Evolutionary conservation across 768 basidiomycete species (phyloP).

Genomic region (Amanita pseudoporphyria): DNA sequence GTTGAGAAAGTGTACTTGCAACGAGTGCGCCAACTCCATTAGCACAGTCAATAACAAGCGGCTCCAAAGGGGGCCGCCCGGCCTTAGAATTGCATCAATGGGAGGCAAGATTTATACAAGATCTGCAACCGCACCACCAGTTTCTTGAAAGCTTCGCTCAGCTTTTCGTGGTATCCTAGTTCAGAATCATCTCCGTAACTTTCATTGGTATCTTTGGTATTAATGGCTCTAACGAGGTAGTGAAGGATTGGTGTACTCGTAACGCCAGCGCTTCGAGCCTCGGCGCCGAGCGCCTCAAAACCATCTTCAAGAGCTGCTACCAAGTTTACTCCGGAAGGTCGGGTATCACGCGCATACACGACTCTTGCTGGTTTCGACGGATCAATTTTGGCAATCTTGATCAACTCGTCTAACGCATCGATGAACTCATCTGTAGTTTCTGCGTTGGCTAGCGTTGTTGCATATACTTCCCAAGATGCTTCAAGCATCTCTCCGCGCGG

Average conservation of each 20-base stretch:
- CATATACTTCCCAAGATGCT: constrained; percentile 83
- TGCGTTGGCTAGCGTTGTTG: constrained; percentile 83
- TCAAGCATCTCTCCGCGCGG: constrained; percentile 97
- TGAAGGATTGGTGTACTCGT: constrained; percentile 94
- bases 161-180: constrained; percentile 78
- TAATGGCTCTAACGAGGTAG: constrained; percentile 86
- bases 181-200: constrained; percentile 74
- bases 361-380: constrained; percentile 69
- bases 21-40: constrained; percentile 89
- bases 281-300: constrained; percentile 60
- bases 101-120: constrained; percentile 3
- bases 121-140: constrained; percentile 56
- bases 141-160: constrained; percentile 74
- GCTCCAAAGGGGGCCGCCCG: constrained; percentile 44
- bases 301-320: constrained; percentile 78
- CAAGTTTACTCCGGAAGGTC: constrained; percentile 74
- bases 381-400: constrained; percentile 64
- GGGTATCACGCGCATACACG: constrained; percentile 89
- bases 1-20: constrained; percentile 47
- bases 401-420: constrained; percentile 47
- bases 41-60: constrained; percentile 91
- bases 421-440: constrained; percentile 66
- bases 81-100: constrained; percentile 26
- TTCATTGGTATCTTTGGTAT: constrained; percentile 72
- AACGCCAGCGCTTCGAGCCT: constrained; percentile 67